Conservation (phyloP, 108 stramenopile species). For the Aurantiochytrium sp. region DNA sequence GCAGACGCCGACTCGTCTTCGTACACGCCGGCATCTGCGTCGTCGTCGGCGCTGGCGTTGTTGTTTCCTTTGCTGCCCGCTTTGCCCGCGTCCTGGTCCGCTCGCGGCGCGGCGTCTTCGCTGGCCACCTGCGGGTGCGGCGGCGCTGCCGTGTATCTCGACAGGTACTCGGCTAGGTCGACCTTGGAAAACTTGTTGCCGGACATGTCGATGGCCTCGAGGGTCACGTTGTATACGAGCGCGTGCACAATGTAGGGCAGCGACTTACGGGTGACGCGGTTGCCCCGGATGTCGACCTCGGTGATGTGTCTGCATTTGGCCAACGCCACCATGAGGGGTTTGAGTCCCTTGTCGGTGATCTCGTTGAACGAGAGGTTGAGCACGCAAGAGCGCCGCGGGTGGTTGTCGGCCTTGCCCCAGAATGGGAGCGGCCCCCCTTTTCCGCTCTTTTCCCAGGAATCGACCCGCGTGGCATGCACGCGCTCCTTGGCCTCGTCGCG, state of each 20-base stretch:
- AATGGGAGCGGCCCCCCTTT: not conserved
- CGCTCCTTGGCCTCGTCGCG: not conserved
- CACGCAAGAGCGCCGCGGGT: not conserved
- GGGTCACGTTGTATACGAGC: not conserved
- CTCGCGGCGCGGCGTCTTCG: not conserved
- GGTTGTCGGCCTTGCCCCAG: not conserved
- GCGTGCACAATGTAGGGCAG: not conserved
- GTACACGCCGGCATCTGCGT: no score
- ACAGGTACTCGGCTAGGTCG: not conserved
- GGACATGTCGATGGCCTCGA: not conserved
- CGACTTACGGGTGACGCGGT: not conserved
- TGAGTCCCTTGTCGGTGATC: constrained; percentile 5
- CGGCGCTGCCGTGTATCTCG: not conserved
- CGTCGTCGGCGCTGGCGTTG: no score
- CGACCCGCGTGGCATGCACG: not conserved
- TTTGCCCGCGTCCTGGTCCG: no score
- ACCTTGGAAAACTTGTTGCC: not conserved
- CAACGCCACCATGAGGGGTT: not conserved
- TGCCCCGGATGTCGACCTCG: constrained; percentile 26
- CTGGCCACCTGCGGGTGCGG: not conserved
- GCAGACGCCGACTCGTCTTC: not conserved
- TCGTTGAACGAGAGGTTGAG: not conserved
- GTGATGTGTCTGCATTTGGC: constrained; percentile 2
- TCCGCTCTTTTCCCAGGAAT: not conserved
- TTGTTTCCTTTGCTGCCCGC: no score